These are phyloP conservation scores for Fusarium sp. DNA, from an alignment of 2,329 filamentous ascomycete species.

Conservation along the genomic window DNA sequence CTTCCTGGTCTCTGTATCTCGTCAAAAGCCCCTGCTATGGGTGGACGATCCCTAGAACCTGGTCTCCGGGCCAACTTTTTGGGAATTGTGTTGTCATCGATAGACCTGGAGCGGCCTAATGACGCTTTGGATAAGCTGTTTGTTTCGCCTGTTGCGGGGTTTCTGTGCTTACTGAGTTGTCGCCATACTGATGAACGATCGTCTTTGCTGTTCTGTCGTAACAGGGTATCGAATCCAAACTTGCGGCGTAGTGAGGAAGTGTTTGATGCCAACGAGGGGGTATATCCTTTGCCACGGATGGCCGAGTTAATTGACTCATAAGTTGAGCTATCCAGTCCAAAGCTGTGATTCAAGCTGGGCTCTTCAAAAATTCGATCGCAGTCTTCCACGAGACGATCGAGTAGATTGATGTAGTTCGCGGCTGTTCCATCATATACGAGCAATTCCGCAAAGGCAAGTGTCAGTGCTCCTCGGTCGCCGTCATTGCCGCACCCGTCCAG, in stretches of 20 bases:
- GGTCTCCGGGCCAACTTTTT: constrained; percentile 58
- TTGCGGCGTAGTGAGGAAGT: constrained; percentile 86
- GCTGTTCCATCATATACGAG: constrained; percentile 81
- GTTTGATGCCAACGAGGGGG: constrained; percentile 84
- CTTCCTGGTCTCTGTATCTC: constrained; percentile 67
- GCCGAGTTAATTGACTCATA: constrained; percentile 71
- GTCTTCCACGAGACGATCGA: constrained; percentile 90
- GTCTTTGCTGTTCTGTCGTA: constrained; percentile 82
- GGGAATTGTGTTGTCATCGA: constrained; percentile 70
- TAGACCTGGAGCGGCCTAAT: constrained; percentile 78
- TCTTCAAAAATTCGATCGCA: constrained; percentile 89
- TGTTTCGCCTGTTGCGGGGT: constrained; percentile 68
- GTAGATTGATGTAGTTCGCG: constrained; percentile 85
- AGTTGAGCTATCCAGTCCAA: constrained; percentile 53
- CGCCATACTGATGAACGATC: constrained; percentile 85
- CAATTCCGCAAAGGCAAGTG: constrained; percentile 88
- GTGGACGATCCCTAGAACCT: constrained; percentile 69
- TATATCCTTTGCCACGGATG: constrained; percentile 67
- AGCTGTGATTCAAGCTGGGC: constrained; percentile 55
- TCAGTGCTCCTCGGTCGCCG: constrained; percentile 87
- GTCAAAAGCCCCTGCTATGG: constrained; percentile 71
- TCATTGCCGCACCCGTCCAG: constrained; percentile 92
- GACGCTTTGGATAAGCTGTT: constrained; percentile 74
- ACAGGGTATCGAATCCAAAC: constrained; percentile 81
- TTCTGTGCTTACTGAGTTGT: constrained; percentile 84